Evolutionary conservation across 257 asterid species (phyloP), one percentile per base, ranked within the genome.

Genomic region (Linderniella brevidens): DNA sequence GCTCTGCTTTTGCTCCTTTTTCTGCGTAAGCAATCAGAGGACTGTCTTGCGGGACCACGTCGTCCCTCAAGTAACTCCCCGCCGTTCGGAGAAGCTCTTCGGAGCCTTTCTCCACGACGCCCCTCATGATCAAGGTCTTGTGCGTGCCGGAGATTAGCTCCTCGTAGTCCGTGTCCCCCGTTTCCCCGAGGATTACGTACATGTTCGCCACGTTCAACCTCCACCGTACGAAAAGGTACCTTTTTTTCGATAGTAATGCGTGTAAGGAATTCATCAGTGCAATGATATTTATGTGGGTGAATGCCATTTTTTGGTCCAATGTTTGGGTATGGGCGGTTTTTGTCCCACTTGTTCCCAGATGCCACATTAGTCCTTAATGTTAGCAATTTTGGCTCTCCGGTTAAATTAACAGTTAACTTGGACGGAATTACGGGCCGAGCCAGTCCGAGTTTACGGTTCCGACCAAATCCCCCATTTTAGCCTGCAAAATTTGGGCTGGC

Each of bases 221-320:
- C 96, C 96, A 79, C 14, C 94, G 81, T 3, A 82, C 96, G 50
- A 82, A 82, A 1, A 86, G 77, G 58, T 82, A 86, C 78, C 96
- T 85, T 39, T n/a, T n/a, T n/a, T 52, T 13, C 50, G 19, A 20
- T 2, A 42, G 13, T 5, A 9, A 40, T 9, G 12, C 8, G 5
- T 40, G n/a, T n/a, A n/a, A n/a, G n/a, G n/a, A n/a, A n/a, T n/a
- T n/a, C n/a, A n/a, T n/a, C n/a, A n/a, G n/a, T n/a, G n/a, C n/a
- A n/a, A n/a, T n/a, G n/a, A n/a, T n/a, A n/a, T n/a, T n/a, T n/a
- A n/a, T n/a, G n/a, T n/a, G n/a, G n/a, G n/a, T n/a, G n/a, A n/a
- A n/a, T n/a, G n/a, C n/a, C n/a, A n/a, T n/a, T n/a, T n/a, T n/a
- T n/a, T n/a, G n/a, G n/a, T n/a, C n/a, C n/a, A n/a, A n/a, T n/a